Base-by-base conservation (phyloP, 345 rosid species). In the Linum usitatissimum region DNA sequence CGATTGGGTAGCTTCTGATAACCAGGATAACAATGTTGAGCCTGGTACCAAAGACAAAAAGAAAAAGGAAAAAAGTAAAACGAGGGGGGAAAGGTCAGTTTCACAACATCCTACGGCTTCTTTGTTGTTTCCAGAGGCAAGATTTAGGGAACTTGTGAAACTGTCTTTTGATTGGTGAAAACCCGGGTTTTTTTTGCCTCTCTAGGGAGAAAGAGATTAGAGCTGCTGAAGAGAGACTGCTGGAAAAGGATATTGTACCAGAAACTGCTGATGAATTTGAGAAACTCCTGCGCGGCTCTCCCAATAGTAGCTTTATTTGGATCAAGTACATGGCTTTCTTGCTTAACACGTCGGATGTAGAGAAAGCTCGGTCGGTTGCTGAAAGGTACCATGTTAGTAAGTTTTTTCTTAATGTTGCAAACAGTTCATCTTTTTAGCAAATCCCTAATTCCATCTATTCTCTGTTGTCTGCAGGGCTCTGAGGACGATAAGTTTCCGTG, bases 231-330 rank as follows among this genome's bases (percentile, higher is more conserved):
- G 91, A 78, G 55, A 90, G 96, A 68, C 77, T 83, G 63, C 78
- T 90, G 70, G 94, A 84, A 79, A 81, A 82, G 74, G 91, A 83
- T 71, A 76, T 23, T 23, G 28, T 75, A 62, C 99, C 99, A 48
- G 81, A 77, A 70, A 87, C 80, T 68, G 81, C 90, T 51, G 99
- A 93, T 70, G 97, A 93, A 64, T 90, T 79, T 77, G 99, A 93
- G 84, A 90, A 83, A 78, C 60, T 85, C 72, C 80, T 93, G 71
- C 89, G 91, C 73, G 83, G 82, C 82, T 90, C 97, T 68, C 99
- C 99, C 12, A 87, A 87, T 70, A 90, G 85, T 81, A 93, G 99
- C 74, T 87, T 86, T 65, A 75, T 84, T 69, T 93, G 99, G 99
- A 84, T 93, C 67, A 84, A 87, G 59, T 93, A 90, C 69, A 84